phyloP scores from a whole-genome alignment of 2,329 filamentous ascomycete species.

The Fusarium decemcellulare region DNA sequence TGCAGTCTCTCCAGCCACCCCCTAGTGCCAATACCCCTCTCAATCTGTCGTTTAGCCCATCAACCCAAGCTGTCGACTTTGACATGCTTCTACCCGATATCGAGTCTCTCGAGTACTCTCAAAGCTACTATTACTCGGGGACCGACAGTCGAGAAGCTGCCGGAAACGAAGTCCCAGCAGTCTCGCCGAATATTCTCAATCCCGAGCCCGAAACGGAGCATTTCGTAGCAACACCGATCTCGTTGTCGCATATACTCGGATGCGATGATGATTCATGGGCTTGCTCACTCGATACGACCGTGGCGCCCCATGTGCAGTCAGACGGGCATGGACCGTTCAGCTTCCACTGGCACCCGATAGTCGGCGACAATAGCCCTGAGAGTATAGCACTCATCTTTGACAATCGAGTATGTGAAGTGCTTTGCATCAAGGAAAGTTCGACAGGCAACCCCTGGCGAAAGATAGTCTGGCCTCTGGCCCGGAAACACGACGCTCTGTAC shows the following conservation, averaged over 20 bases:
- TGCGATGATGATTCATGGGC: not conserved
- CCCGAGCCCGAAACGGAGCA: too few relatives aligned
- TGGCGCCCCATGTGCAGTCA: not conserved
- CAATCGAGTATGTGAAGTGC: conserved; percentile 22
- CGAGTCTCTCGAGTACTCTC: not conserved
- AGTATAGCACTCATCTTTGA: conserved; percentile 28
- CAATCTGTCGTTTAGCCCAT: not conserved
- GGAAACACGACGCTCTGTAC: conserved; percentile 26
- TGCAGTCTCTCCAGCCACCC: not conserved
- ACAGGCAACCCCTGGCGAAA: conserved; percentile 27
- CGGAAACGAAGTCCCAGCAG: too few relatives aligned
- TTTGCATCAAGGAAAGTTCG: conserved; percentile 27
- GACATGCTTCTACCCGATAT: conserved; percentile 13
- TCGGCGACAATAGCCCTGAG: conserved; percentile 23
- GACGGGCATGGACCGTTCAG: conserved; percentile 3
- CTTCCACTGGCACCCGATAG: conserved; percentile 13
- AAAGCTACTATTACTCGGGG: not conserved
- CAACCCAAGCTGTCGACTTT: conserved; percentile 7
- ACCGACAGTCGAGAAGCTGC: too few relatives aligned
- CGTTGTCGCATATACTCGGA: not conserved
- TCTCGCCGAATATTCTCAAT: too few relatives aligned
- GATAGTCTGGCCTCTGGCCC: conserved; percentile 31
- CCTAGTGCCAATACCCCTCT: not conserved
- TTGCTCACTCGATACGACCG: not conserved
- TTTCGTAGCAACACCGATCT: too few relatives aligned